Percentiles rank a stretch among this genome's conserved stretches.
Conservation (phyloP, 2,329 filamentous ascomycete species). For the Diplodia intermedia region DNA sequence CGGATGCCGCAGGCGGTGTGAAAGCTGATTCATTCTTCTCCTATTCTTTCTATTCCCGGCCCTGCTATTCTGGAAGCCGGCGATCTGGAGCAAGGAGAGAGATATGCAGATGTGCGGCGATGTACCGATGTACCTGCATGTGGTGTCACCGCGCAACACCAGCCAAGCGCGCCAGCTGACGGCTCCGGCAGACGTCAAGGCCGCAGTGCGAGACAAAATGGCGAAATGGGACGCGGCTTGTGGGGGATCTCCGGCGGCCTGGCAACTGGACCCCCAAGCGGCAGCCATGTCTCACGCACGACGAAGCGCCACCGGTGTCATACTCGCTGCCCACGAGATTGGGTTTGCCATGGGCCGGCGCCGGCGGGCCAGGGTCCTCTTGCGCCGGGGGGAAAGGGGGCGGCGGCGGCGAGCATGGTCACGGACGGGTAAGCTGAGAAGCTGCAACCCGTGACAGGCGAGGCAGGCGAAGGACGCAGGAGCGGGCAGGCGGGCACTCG, state of each 20-base stretch:
- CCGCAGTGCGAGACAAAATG: background rate
- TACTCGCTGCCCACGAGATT: background rate
- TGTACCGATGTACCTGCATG: constrained; percentile 16
- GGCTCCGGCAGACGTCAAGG: background rate
- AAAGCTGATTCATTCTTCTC: background rate
- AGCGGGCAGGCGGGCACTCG: background rate
- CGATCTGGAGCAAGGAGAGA: constrained; percentile 22
- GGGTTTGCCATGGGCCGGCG: background rate
- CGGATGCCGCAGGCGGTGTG: constrained; percentile 13
- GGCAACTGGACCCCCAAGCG: background rate
- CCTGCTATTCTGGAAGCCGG: constrained; percentile 7
- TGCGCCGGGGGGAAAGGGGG: background rate
- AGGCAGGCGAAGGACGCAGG: background rate
- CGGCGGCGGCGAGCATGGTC: background rate
- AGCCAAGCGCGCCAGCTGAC: background rate
- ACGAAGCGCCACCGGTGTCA: constrained; percentile 12
- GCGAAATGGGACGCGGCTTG: constrained; percentile 5
- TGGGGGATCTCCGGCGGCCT: constrained; percentile 22
- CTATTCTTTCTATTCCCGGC: background rate
- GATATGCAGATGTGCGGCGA: constrained; percentile 22
- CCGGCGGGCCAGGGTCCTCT: no score
- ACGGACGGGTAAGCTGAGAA: constrained; percentile 15
- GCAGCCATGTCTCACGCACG: constrained; percentile 25
- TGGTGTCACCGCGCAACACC: constrained; percentile 11
- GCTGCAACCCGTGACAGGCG: background rate